Evolutionary conservation across 169 alveolate species (phyloP), one percentile per base, ranked within the genome.

Genomic region (Eimeria necatrix): DNA sequence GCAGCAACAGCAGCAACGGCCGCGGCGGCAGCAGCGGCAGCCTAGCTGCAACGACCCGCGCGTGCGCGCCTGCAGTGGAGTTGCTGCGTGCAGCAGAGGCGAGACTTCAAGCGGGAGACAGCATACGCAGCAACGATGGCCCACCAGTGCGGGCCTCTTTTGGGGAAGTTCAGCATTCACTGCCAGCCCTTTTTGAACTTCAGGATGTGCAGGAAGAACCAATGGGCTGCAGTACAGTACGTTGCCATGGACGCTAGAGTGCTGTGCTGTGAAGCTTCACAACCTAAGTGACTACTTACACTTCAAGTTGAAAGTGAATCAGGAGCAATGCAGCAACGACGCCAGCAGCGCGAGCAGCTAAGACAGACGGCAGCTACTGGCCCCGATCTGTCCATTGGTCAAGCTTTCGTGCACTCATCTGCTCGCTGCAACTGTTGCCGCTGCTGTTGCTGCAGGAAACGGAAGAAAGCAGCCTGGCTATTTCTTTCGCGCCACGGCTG

Each of bases 21-120:
- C 10, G 73, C 73, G 22, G 73, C 22, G 9, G 73, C 4, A 16
- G 73, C 73, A 61, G 73, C 22, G 9, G 73, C 73, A 71, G 83
- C 52, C 18, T 26, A 10, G 83, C 20, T 26, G 83, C 24, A n/a
- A 6, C 83, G 18, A 48, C 83, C 4, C 83, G 83, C 52, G 83
- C 83, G 7, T 71, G 83, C 51, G 41, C 41, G 46, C 83, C 83
- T 4, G 83, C 52, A 22, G 24, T 71, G 83, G 83, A 71, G 1
- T 41, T 71, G 83, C 83, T 71, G 83, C 83, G 52, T 5, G 83
- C 83, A 20, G 83, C 83, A 20, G 83, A 71, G 83, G 83, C 83
- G 48, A 71, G 24, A 22, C 48, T 71, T 16, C 83, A 32, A 14
- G 24, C 2, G 51, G 83, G 49, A 71, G 83, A 41, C 83, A 8